Percentiles rank a stretch among this genome's conserved stretches.
phyloP scores from a whole-genome alignment of 441 rosid genomes.

The Theobroma grandiflorum region DNA sequence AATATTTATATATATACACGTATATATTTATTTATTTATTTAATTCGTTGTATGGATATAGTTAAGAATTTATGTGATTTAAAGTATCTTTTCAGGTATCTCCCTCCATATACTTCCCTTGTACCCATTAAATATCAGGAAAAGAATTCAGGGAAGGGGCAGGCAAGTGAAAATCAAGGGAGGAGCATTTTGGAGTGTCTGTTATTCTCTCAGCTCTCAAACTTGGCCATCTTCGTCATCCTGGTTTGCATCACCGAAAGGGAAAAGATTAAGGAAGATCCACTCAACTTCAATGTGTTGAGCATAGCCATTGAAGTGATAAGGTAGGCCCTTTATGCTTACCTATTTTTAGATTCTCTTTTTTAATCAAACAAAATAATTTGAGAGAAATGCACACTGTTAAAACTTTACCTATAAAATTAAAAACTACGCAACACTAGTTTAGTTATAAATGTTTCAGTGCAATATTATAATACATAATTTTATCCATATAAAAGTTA shows the following conservation, averaged over 20 bases:
- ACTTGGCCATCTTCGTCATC: conserved; percentile 51
- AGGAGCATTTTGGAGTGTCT: conserved; percentile 24
- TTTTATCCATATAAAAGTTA: too few species aligned
- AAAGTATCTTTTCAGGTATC: conserved; percentile 37
- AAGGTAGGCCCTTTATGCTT: conserved; percentile 38
- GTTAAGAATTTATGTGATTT: too few species aligned
- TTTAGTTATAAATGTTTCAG: too few species aligned
- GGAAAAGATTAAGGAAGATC: conserved; percentile 56
- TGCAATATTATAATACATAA: too few species aligned
- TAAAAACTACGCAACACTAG: too few species aligned
- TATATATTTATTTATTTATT: background rate
- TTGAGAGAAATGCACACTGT: too few species aligned
- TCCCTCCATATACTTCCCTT: conserved; percentile 49
- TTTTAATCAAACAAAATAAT: too few species aligned
- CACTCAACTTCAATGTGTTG: conserved; percentile 62
- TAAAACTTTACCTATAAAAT: too few species aligned
- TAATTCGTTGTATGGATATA: too few species aligned
- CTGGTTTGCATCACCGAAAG: conserved; percentile 60
- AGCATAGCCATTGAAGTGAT: conserved; percentile 65
- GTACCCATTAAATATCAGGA: conserved; percentile 32
- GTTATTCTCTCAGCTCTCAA: conserved; percentile 52
- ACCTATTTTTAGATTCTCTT: background rate
- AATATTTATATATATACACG: background rate
- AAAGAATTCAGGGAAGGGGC: background rate
- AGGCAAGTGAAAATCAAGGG: background rate